A percentile compares a stretch with the other conserved stretches of the same genome.
Conservation (phyloP, 2,329 filamentous ascomycete genomes). For the Endocalyx cinctus region DNA sequence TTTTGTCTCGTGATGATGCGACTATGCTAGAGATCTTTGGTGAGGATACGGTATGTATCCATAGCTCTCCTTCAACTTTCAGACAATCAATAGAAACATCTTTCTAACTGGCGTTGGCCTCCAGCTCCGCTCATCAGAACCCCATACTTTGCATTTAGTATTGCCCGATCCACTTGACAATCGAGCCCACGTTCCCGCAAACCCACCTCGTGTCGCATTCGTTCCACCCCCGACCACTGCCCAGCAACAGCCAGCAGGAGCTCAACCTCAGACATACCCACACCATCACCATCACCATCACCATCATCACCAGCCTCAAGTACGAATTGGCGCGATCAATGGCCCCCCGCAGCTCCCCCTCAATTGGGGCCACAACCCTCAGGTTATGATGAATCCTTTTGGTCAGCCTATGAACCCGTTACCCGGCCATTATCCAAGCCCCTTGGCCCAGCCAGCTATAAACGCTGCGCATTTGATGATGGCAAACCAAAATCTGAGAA, state of each 20-base stretch:
- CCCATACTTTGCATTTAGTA: conserved; percentile 28
- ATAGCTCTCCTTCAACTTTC: neutral
- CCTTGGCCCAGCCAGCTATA: too few species aligned
- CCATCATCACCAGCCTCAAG: conserved; percentile 9
- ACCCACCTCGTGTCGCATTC: too few species aligned
- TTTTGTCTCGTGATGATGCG: conserved; percentile 49
- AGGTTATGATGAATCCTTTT: neutral
- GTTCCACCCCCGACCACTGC: conserved; percentile 10
- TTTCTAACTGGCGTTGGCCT: conserved; percentile 2
- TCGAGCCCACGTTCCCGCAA: conserved; percentile 7
- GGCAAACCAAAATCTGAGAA: conserved; percentile 37
- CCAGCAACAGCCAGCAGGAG: conserved; percentile 15
- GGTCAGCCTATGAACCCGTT: conserved; percentile 9
- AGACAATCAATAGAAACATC: conserved; percentile 4
- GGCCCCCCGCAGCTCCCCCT: too few species aligned
- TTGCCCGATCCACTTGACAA: conserved; percentile 25
- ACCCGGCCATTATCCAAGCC: conserved; percentile 12
- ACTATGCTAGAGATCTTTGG: conserved; percentile 56
- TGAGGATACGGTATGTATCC: conserved; percentile 42
- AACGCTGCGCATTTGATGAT: too few species aligned
- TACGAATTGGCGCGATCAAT: conserved; percentile 12
- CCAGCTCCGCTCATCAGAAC: conserved; percentile 24
- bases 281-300: conserved; percentile 12
- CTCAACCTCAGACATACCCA: conserved; percentile 8
- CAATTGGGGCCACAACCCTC: too few species aligned